These are phyloP conservation scores for Aureococcus anophagefferens DNA, from an alignment of 108 stramenopile species.

Conservation along the genomic window DNA sequence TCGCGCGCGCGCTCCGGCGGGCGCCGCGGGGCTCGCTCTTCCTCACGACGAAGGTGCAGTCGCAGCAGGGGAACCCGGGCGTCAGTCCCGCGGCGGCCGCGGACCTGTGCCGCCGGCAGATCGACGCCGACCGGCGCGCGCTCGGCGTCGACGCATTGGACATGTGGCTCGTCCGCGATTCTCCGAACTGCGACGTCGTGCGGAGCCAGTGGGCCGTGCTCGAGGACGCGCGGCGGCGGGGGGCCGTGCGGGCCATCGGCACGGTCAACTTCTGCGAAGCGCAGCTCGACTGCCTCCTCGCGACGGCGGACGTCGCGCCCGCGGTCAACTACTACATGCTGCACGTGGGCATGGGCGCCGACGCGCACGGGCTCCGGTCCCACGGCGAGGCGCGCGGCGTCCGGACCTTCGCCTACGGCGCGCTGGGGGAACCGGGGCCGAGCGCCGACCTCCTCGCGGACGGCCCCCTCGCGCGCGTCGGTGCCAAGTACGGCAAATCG, in stretches of 20 bases:
- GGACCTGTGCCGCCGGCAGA: slow-evolving; percentile 24
- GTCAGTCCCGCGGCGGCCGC: slow-evolving; percentile 41
- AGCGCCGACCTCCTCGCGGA: slow-evolving; percentile 23
- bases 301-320: slow-evolving; percentile 38
- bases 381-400: slow-evolving; percentile 34
- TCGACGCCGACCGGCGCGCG: slow-evolving; percentile 38
- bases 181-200: slow-evolving; percentile 39
- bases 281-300: slow-evolving; percentile 27
- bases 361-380: slow-evolving; percentile 23
- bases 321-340: slow-evolving; percentile 44
- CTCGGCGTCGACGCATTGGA: slow-evolving; percentile 34
- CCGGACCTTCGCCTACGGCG: slow-evolving; percentile 48
- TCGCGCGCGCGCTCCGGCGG: slow-evolving; percentile 26
- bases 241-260: slow-evolving; percentile 36
- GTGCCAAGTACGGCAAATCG: slow-evolving; percentile 14
- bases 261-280: slow-evolving; percentile 43
- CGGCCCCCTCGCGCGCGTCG: slow-evolving; percentile 28
- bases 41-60: slow-evolving; percentile 49
- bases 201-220: slow-evolving; percentile 46
- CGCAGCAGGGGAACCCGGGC: background rate
- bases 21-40: slow-evolving; percentile 25
- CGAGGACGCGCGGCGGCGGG: slow-evolving; percentile 36
- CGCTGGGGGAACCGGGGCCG: slow-evolving; percentile 41
- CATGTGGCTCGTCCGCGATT: slow-evolving; percentile 51
- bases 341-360: background rate